phyloP scores from a whole-genome alignment of 352 stramenopile species.

The Globisporangium camurandrum region DNA sequence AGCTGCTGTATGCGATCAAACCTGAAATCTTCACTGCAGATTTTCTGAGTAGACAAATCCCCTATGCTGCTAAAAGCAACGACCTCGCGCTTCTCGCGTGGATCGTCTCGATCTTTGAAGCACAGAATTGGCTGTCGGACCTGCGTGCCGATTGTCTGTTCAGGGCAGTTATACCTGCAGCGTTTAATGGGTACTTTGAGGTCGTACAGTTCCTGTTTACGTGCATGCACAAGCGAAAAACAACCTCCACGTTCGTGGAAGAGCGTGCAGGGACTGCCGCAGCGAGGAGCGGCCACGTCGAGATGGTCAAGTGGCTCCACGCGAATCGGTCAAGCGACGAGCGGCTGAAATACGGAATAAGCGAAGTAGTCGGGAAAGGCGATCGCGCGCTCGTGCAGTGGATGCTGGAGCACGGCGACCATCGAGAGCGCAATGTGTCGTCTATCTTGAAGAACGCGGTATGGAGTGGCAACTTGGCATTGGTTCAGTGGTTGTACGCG shows the following conservation, averaged over 20 bases:
- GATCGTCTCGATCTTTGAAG: neutral
- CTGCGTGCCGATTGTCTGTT: neutral
- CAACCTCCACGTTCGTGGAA: neutral
- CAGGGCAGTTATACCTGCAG: neutral
- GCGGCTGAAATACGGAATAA: neutral
- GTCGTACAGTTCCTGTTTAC: neutral
- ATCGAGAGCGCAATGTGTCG: neutral
- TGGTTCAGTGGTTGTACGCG: neutral
- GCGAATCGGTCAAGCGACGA: neutral
- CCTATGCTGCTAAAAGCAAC: no score
- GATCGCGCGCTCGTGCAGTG: neutral
- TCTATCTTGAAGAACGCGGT: neutral
- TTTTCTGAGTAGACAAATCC: neutral
- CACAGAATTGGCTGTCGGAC: neutral
- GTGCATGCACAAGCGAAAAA: neutral
- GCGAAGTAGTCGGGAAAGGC: neutral
- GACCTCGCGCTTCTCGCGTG: neutral
- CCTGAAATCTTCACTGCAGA: neutral
- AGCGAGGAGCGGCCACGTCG: conserved; percentile 12
- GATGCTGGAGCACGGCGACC: neutral
- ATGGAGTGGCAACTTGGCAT: neutral
- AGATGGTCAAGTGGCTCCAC: conserved; percentile 23
- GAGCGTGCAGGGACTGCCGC: conserved; percentile 15
- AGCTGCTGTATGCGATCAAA: neutral
- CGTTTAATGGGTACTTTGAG: neutral